Evolutionary conservation across 768 basidiomycete species (phyloP).

Genomic region (Macrocybe gigantea): DNA sequence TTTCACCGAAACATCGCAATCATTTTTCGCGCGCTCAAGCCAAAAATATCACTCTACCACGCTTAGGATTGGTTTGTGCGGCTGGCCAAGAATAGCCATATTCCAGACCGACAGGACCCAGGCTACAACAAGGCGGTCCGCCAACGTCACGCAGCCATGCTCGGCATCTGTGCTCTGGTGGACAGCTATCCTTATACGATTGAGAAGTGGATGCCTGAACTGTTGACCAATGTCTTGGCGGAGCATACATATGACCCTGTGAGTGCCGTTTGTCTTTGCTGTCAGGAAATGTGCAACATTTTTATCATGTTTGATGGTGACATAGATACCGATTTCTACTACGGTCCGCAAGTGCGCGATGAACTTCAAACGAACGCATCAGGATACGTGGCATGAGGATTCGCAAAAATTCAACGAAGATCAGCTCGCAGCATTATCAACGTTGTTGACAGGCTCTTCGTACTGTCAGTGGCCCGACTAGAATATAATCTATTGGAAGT

Average conservation of each 20-base stretch:
- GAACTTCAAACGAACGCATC: slow-evolving; percentile 77
- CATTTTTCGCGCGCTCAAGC: too few relatives aligned
- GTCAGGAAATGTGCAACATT: slow-evolving; percentile 5
- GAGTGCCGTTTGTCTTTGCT: slow-evolving; percentile 11
- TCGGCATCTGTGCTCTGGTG: slow-evolving; percentile 90
- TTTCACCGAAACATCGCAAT: slow-evolving; percentile 9
- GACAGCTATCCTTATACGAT: slow-evolving; percentile 96
- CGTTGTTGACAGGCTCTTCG: slow-evolving; percentile 80
- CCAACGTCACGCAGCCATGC: slow-evolving; percentile 82
- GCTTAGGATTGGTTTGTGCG: slow-evolving; percentile 71
- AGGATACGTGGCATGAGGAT: slow-evolving; percentile 90
- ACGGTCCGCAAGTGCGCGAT: slow-evolving; percentile 78
- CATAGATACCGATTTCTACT: slow-evolving; percentile 74
- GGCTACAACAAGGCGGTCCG: slow-evolving; percentile 67
- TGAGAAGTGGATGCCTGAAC: slow-evolving; percentile 88
- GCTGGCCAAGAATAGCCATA: slow-evolving; percentile 59
- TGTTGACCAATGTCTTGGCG: slow-evolving; percentile 72
- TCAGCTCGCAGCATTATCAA: slow-evolving; percentile 75
- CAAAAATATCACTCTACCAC: neutral
- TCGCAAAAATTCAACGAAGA: slow-evolving; percentile 82
- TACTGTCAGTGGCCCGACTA: slow-evolving; percentile 51
- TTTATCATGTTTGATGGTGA: slow-evolving; percentile 4
- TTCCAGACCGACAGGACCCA: slow-evolving; percentile 60
- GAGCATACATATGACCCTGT: slow-evolving; percentile 87
- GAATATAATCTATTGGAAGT: slow-evolving; percentile 10